Percentiles rank a stretch among this genome's conserved stretches.
phyloP scores from a whole-genome alignment of 1,284 basidiomycete genomes.

The Xerocomus amazonicus region DNA sequence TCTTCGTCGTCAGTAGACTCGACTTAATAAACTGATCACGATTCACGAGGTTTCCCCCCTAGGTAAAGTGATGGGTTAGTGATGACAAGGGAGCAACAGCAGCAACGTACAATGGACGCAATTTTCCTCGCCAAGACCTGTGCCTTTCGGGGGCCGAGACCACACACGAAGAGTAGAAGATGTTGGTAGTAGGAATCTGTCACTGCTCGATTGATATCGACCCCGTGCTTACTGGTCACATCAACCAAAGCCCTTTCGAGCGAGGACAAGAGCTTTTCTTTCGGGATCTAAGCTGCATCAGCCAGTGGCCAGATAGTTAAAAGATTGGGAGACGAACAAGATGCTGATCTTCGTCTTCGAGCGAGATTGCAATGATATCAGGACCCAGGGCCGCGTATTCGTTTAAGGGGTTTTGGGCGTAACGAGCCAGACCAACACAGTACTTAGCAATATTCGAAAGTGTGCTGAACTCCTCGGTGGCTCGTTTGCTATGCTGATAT shows the following conservation, averaged over 20 bases:
- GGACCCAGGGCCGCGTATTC: constrained; percentile 86
- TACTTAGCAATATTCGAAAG: constrained; percentile 85
- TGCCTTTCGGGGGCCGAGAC: constrained; percentile 94
- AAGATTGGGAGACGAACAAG: constrained; percentile 51
- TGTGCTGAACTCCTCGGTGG: constrained; percentile 81
- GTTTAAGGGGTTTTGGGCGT: constrained; percentile 90
- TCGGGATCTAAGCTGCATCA: constrained; percentile 58
- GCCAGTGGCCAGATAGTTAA: constrained; percentile 2
- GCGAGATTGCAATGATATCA: constrained; percentile 78
- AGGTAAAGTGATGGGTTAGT: constrained; percentile 11
- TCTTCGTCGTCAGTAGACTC: constrained; percentile 76
- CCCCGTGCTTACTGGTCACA: constrained; percentile 87
- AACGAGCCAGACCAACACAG: constrained; percentile 92
- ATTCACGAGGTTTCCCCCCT: constrained; percentile 84
- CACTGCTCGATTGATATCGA: constrained; percentile 93
- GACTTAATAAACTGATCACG: constrained; percentile 83
- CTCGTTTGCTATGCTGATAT: constrained; percentile 89
- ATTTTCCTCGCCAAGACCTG: constrained; percentile 84
- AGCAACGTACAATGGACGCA: constrained; percentile 54
- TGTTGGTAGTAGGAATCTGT: constrained; percentile 85
- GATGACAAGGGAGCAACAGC: constrained; percentile 1
- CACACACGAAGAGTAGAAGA: constrained; percentile 88
- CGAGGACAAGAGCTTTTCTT: constrained; percentile 78
- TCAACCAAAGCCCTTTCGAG: constrained; percentile 91
- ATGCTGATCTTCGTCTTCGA: constrained; percentile 85